Percentiles rank a stretch among this genome's conserved stretches.
These are phyloP conservation scores for Fraxinus xanthoxyloides DNA, from an alignment of 305 asterid species.

Conservation along the genomic window DNA sequence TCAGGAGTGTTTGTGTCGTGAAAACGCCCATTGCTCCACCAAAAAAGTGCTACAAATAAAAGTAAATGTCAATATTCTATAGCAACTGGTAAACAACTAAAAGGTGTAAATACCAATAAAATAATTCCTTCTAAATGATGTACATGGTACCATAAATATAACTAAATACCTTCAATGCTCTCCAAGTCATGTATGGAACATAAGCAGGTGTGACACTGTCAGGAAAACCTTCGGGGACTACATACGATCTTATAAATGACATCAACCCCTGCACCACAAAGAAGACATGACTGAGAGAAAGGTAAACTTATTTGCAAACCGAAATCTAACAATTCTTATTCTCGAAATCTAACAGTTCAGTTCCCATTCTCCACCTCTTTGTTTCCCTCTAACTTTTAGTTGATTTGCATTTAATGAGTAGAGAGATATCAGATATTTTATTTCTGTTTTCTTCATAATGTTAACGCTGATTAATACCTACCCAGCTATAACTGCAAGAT, in stretches of 20 bases:
- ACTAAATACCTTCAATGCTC: constrained; percentile 76
- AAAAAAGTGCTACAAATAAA: constrained; percentile 66
- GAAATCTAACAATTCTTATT: neutral
- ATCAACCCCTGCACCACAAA: constrained; percentile 58
- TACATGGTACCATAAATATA: neutral
- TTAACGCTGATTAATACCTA: neutral
- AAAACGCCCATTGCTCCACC: constrained; percentile 99
- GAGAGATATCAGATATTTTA: neutral
- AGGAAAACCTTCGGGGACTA: constrained; percentile 97
- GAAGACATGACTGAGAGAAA: constrained; percentile 8
- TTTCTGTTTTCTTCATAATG: neutral
- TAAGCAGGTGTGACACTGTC: constrained; percentile 84
- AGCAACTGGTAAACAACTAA: constrained; percentile 22
- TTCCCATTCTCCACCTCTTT: neutral
- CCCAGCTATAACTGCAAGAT: constrained; percentile 9
- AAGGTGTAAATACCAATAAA: neutral
- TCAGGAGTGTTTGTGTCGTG: constrained; percentile 80
- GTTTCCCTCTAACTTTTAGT: neutral
- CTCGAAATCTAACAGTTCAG: neutral
- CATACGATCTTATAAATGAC: constrained; percentile 80
- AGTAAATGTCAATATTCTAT: constrained; percentile 14
- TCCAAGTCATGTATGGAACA: constrained; percentile 96
- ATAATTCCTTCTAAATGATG: constrained; percentile 1
- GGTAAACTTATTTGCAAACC: constrained; percentile 6
- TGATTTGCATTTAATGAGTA: neutral